Percentiles rank a stretch among this genome's conserved stretches.
Conservation (phyloP, 2,329 filamentous ascomycete genomes). For the Fusarium humuli region DNA sequence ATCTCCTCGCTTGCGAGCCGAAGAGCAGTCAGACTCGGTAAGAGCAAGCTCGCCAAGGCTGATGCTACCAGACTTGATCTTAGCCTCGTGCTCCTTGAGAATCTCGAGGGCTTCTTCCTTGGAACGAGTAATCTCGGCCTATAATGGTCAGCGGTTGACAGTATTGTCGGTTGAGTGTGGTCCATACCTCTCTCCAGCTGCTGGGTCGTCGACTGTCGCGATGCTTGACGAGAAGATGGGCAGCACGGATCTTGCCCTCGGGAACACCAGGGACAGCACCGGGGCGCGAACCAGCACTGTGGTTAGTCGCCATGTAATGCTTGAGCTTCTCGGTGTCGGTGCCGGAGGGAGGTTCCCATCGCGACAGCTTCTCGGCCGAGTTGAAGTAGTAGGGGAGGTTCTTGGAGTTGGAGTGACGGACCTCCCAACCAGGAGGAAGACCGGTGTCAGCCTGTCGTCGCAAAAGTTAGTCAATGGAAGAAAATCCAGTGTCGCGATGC, state of each 20-base stretch:
- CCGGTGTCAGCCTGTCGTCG: conserved; percentile 74
- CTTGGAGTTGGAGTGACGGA: conserved; percentile 97
- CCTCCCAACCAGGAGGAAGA: conserved; percentile 89
- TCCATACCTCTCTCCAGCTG: conserved; percentile 88
- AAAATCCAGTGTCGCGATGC: background rate
- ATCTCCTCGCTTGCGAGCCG: conserved; percentile 92
- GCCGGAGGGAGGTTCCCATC: conserved; percentile 91
- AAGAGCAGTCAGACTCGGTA: conserved; percentile 94
- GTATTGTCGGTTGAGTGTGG: too few species aligned
- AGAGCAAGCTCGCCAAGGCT: conserved; percentile 85
- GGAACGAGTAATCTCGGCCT: conserved; percentile 83
- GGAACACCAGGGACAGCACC: conserved; percentile 56
- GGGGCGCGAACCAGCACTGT: conserved; percentile 68
- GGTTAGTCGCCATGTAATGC: conserved; percentile 89
- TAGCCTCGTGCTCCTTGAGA: conserved; percentile 78
- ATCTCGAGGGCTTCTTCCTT: conserved; percentile 89
- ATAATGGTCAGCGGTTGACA: too few species aligned
- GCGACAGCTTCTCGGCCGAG: conserved; percentile 82
- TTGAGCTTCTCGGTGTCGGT: conserved; percentile 95
- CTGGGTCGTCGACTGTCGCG: conserved; percentile 86
- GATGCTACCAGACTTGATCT: conserved; percentile 77
- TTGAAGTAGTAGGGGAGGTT: conserved; percentile 99
- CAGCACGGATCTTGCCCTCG: conserved; percentile 90
- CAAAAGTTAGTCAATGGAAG: conserved; percentile 11
- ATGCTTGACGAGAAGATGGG: conserved; percentile 95